phyloP scores from a whole-genome alignment of 2,329 filamentous ascomycete species.

The Trichophaea hybrida region DNA sequence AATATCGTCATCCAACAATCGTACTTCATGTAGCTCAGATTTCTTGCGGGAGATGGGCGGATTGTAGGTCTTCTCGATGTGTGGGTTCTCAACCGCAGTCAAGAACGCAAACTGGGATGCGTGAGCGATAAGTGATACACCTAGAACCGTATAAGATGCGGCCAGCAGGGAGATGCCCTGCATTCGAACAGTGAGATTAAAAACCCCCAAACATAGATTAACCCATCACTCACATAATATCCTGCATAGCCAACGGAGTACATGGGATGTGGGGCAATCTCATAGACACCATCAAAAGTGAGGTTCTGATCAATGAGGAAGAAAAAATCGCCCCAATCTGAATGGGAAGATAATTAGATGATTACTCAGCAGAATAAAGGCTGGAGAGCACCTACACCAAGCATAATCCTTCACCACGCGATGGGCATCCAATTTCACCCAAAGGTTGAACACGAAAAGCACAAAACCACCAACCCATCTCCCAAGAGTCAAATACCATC shows the following conservation, averaged over 20 bases:
- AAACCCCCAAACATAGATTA: not conserved
- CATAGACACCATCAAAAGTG: slow-evolving; percentile 96
- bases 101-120: slow-evolving; percentile 89
- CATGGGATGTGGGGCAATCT: slow-evolving; percentile 98
- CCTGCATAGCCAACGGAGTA: slow-evolving; percentile 96
- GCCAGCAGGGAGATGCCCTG: slow-evolving; percentile 88
- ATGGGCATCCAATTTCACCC: slow-evolving; percentile 97
- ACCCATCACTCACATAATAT: slow-evolving; percentile 48
- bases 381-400: slow-evolving; percentile 45
- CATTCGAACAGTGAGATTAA: not conserved
- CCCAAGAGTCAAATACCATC: slow-evolving; percentile 48
- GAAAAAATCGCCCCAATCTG: slow-evolving; percentile 94
- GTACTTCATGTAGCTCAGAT: slow-evolving; percentile 28
- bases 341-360: not conserved
- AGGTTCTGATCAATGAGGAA: slow-evolving; percentile 95
- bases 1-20: not conserved
- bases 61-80: slow-evolving; percentile 97
- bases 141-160: slow-evolving; percentile 90
- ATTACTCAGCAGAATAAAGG: too few relatives aligned
- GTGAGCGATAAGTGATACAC: slow-evolving; percentile 92
- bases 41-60: slow-evolving; percentile 60
- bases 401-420: slow-evolving; percentile 97
- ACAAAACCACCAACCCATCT: slow-evolving; percentile 67
- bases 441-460: slow-evolving; percentile 85
- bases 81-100: slow-evolving; percentile 81